phyloP scores from a whole-genome alignment of 805 yeast species.

The Priceomyces fermenticarens region DNA sequence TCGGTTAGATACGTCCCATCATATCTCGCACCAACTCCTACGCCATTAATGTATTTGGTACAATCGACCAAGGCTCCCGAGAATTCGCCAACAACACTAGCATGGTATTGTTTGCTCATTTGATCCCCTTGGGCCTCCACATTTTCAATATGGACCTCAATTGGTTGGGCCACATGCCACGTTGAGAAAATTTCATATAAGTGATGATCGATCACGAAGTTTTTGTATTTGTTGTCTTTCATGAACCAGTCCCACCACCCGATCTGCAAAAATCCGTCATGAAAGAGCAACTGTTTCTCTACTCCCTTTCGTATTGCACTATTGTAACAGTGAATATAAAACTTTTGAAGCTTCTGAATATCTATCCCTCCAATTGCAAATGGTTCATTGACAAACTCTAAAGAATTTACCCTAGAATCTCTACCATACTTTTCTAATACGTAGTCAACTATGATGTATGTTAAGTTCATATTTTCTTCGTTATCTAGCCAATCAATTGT shows the following conservation, averaged over 20 bases:
- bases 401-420: slow-evolving; percentile 15
- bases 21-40: slow-evolving; percentile 61
- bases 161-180: slow-evolving; percentile 10
- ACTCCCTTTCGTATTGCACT: slow-evolving; percentile 6
- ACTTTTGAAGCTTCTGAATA: slow-evolving; percentile 17
- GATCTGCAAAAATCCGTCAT: slow-evolving; percentile 16
- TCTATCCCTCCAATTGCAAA: slow-evolving; percentile 19
- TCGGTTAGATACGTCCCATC: slow-evolving; percentile 41
- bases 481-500: slow-evolving; percentile 13
- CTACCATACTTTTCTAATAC: slow-evolving; percentile 14
- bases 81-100: slow-evolving; percentile 66
- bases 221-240: slow-evolving; percentile 5
- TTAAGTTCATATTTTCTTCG: slow-evolving; percentile 9
- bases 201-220: slow-evolving; percentile 23
- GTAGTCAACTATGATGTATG: slow-evolving; percentile 11
- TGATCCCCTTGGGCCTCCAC: slow-evolving; percentile 17
- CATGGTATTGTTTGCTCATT: slow-evolving; percentile 35
- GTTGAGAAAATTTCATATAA: slow-evolving; percentile 22
- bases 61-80: slow-evolving; percentile 75
- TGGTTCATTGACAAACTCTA: slow-evolving; percentile 29
- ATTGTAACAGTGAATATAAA: slow-evolving; percentile 17
- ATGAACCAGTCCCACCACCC: slow-evolving; percentile 16
- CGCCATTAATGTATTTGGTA: slow-evolving; percentile 67
- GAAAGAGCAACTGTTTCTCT: slow-evolving; percentile 9
- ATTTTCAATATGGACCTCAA: slow-evolving; percentile 12